phyloP scores from a whole-genome alignment of 106 monocot species.

The Allium sativum region DNA sequence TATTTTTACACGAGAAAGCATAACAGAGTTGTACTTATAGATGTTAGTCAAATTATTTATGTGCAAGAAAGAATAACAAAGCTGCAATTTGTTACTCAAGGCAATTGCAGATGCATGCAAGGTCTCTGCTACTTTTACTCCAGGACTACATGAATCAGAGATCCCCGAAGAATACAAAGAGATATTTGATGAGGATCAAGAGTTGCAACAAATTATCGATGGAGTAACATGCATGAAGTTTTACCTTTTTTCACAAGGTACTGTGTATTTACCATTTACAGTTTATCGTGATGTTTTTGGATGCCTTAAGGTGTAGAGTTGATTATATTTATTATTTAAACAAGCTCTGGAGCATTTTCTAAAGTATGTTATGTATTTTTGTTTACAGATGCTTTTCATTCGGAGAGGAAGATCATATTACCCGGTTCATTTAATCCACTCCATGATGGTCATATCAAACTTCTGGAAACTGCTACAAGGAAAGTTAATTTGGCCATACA shows the following conservation, averaged over 20 bases:
- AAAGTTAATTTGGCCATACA: conserved; percentile 6
- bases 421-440: conserved; percentile 98
- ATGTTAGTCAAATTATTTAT: too few relatives aligned
- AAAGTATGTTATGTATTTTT: background rate
- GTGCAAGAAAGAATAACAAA: too few relatives aligned
- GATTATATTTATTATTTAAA: too few relatives aligned
- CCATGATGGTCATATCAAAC: conserved; percentile 83
- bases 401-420: conserved; percentile 71
- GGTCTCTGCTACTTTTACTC: conserved; percentile 30
- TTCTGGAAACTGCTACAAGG: conserved; percentile 85
- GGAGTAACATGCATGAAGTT: conserved; percentile 84
- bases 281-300: too few relatives aligned
- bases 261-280: background rate
- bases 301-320: too few relatives aligned
- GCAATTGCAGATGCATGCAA: conserved; percentile 84
- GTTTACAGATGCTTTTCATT: conserved; percentile 36
- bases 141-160: conserved; percentile 59
- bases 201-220: conserved; percentile 86
- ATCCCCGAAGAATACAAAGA: conserved; percentile 40
- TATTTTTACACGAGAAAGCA: too few relatives aligned
- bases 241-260: conserved; percentile 62
- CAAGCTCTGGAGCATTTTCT: too few relatives aligned
- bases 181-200: conserved; percentile 65
- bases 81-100: conserved; percentile 21
- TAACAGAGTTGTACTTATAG: too few relatives aligned